phyloP scores from a whole-genome alignment of 352 stramenopile genomes.

The Globisporangium polare region DNA sequence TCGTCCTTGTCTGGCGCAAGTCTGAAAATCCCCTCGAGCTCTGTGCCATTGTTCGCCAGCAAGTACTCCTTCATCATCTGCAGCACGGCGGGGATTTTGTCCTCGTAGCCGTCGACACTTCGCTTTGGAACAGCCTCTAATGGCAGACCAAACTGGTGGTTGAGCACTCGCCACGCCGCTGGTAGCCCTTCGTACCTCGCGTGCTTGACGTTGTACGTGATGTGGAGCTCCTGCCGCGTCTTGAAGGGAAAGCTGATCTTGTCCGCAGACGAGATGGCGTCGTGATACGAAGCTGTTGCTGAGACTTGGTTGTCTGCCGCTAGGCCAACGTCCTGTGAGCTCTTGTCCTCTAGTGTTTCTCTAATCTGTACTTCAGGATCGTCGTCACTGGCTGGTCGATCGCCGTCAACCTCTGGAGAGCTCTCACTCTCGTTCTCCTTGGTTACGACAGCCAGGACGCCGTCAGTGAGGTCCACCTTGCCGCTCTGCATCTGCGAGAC shows the following conservation, averaged over 20 bases:
- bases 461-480: background rate
- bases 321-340: background rate
- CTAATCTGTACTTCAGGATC: background rate
- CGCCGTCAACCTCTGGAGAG: background rate
- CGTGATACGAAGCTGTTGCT: too few relatives aligned
- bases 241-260: constrained; percentile 70
- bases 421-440: background rate
- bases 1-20: constrained; percentile 63
- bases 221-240: constrained; percentile 59
- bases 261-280: constrained; percentile 15
- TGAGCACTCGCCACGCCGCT: constrained; percentile 51
- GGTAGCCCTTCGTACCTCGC: constrained; percentile 77
- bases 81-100: constrained; percentile 67
- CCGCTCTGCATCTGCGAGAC: constrained; percentile 1
- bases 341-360: background rate
- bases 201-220: constrained; percentile 64
- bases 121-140: constrained; percentile 61
- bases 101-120: constrained; percentile 48
- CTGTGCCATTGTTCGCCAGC: constrained; percentile 37
- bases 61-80: constrained; percentile 74
- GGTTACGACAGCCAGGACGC: background rate
- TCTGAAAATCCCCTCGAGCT: constrained; percentile 71
- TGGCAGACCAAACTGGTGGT: constrained; percentile 73
- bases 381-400: background rate
- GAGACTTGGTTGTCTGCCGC: background rate